A percentile compares a stretch with the other conserved stretches of the same genome.
These are phyloP conservation scores for Lentinula sp. DNA, from an alignment of 768 basidiomycete species.

Conservation along the genomic window DNA sequence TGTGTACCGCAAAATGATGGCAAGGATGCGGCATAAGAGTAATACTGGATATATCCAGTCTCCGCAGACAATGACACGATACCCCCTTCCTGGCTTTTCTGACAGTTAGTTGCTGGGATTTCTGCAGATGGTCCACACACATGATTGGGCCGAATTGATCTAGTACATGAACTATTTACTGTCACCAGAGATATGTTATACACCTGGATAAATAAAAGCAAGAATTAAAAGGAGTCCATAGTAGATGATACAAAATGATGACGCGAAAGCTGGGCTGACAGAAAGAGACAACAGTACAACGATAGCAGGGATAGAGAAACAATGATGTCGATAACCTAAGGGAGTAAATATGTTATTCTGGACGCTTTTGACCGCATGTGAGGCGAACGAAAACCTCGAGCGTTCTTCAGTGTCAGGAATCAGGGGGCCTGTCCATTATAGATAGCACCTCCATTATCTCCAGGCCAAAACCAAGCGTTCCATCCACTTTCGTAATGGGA, in stretches of 20 bases:
- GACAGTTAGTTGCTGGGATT: too few species aligned
- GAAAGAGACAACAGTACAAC: not conserved
- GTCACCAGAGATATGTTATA: not conserved
- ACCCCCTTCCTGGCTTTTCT: too few species aligned
- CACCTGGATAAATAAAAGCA: not conserved
- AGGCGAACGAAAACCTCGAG: too few species aligned
- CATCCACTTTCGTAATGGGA: constrained; percentile 7
- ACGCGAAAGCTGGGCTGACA: not conserved
- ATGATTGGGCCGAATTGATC: not conserved
- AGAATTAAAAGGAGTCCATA: not conserved
- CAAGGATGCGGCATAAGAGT: not conserved
- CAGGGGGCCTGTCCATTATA: not conserved
- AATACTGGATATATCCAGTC: too few species aligned
- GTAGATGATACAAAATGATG: not conserved
- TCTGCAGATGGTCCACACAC: too few species aligned
- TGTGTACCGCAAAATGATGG: constrained; percentile 2
- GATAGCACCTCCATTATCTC: not conserved
- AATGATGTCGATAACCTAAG: not conserved
- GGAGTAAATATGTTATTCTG: too few species aligned
- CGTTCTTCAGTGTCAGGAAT: too few species aligned
- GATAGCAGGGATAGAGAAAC: not conserved
- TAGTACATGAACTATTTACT: too few species aligned
- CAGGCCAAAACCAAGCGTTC: constrained; percentile 8
- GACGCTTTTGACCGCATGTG: too few species aligned
- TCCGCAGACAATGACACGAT: too few species aligned